These are phyloP conservation scores for Colletotrichum sp. DNA, from an alignment of 2,329 filamentous ascomycete species.

Conservation along the genomic window DNA sequence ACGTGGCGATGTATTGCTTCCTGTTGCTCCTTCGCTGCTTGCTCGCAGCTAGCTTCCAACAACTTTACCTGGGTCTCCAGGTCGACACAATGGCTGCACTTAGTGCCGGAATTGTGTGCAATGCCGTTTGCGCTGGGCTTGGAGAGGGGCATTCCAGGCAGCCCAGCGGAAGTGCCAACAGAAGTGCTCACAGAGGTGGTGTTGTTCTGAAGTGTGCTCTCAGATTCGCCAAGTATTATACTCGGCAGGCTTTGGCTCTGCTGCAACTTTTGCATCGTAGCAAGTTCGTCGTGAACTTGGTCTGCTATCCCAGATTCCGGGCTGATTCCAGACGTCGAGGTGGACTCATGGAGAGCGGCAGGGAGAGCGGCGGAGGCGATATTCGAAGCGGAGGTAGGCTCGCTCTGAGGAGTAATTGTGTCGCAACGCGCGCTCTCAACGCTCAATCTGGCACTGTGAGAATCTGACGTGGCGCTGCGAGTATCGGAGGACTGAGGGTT, in stretches of 20 bases:
- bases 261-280: not conserved
- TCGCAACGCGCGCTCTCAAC: not conserved
- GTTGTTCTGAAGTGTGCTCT: not conserved
- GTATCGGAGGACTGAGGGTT: conserved; percentile 7
- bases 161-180: not conserved
- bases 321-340: not conserved
- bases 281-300: not conserved
- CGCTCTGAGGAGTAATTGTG: not conserved
- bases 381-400: not conserved
- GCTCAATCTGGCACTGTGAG: not conserved
- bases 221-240: not conserved
- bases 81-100: conserved; percentile 4
- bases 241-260: not conserved
- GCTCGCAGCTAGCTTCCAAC: not conserved
- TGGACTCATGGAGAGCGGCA: not conserved
- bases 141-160: not conserved
- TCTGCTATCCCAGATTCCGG: not conserved
- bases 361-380: not conserved
- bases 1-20: conserved; percentile 85
- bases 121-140: not conserved
- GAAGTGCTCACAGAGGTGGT: not conserved
- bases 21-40: conserved; percentile 36
- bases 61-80: not conserved
- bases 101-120: not conserved
- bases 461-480: not conserved